Conservation (phyloP, 2,329 filamentous ascomycete species). For the Onygenales sp. region DNA sequence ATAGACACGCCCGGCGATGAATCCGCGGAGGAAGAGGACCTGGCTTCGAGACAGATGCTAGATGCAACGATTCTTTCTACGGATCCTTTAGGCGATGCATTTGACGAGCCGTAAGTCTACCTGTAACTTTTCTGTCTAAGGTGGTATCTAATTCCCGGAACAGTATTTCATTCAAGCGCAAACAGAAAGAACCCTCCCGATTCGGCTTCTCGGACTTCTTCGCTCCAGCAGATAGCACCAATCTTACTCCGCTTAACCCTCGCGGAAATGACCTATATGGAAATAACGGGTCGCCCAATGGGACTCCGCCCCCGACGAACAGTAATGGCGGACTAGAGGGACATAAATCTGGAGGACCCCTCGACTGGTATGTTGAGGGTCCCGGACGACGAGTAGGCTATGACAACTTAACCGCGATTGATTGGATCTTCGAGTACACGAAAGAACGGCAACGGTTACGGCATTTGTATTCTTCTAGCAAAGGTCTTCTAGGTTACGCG, state of each 20-base stretch:
- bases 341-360: slow-evolving; percentile 31
- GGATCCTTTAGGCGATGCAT: slow-evolving; percentile 21
- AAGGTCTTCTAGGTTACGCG: slow-evolving; percentile 63
- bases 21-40: slow-evolving; percentile 14
- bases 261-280: slow-evolving; percentile 10
- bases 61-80: slow-evolving; percentile 14
- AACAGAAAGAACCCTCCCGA: slow-evolving; percentile 29
- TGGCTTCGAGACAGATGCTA: slow-evolving; percentile 12
- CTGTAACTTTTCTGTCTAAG: neutral
- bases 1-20: slow-evolving; percentile 8
- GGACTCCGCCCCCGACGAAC: slow-evolving; percentile 6
- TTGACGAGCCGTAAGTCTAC: slow-evolving; percentile 26
- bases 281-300: neutral
- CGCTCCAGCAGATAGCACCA: slow-evolving; percentile 14
- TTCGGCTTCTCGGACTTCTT: slow-evolving; percentile 34
- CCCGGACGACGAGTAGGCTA: slow-evolving; percentile 86
- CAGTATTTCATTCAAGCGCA: slow-evolving; percentile 36
- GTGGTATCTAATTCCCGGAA: slow-evolving; percentile 2
- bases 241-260: slow-evolving; percentile 12
- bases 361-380: slow-evolving; percentile 85
- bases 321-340: slow-evolving; percentile 18
- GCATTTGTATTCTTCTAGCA: slow-evolving; percentile 59
- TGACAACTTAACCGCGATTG: slow-evolving; percentile 92
- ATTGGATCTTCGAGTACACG: slow-evolving; percentile 99
- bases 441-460: slow-evolving; percentile 85